These are phyloP conservation scores for Galerina marginata DNA, from an alignment of 768 basidiomycete species.

Conservation along the genomic window DNA sequence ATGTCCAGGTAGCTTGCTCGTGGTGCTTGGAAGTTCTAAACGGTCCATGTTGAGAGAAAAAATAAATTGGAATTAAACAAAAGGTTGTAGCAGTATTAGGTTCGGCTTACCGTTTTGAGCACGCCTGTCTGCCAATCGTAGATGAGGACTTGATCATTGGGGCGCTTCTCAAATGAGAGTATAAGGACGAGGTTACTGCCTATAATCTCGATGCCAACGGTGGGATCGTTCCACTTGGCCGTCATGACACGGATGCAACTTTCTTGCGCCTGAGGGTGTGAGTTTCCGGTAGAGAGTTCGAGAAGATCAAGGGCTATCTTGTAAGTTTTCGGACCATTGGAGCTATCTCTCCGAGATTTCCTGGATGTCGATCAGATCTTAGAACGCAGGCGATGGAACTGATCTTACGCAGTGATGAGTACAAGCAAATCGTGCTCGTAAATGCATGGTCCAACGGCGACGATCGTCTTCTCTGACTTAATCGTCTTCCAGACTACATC, in stretches of 20 bases:
- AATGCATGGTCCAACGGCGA: slow-evolving; percentile 8
- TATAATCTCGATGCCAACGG: too few species aligned
- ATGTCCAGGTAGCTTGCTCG: too few species aligned
- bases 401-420: slow-evolving; percentile 11
- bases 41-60: too few species aligned
- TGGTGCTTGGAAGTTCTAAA: too few species aligned
- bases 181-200: too few species aligned
- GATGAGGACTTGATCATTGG: too few species aligned
- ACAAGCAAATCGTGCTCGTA: slow-evolving; percentile 18
- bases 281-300: slow-evolving; percentile 8
- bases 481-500: slow-evolving; percentile 4
- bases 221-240: too few species aligned
- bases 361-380: background rate
- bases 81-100: too few species aligned
- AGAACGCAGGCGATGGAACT: background rate
- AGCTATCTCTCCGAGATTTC: background rate
- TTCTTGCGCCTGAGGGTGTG: slow-evolving; percentile 11
- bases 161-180: too few species aligned
- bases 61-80: too few species aligned
- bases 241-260: slow-evolving; percentile 2
- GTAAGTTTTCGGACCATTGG: background rate
- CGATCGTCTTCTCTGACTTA: slow-evolving; percentile 4
- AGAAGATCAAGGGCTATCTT: slow-evolving; percentile 7
- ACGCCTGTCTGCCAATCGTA: too few species aligned
- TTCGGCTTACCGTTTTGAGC: too few species aligned